Conservation (phyloP, 129 eudicot genomes). For the Dittrichia graveolens region DNA sequence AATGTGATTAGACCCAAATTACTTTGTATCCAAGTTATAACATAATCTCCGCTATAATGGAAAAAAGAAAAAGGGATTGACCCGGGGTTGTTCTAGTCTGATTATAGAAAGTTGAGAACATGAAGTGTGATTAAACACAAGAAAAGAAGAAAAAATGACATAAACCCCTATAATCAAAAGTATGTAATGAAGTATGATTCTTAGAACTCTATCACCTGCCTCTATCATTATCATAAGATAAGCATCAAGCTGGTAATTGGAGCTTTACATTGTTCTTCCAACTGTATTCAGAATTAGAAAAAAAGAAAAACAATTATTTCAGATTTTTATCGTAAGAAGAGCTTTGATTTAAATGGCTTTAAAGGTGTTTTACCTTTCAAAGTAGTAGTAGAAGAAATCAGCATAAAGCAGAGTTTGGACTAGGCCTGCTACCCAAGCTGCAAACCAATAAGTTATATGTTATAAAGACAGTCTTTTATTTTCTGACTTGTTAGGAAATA, state of each 20-base stretch:
- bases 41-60: conserved; percentile 23
- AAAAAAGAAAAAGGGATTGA: neutral
- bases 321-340: neutral
- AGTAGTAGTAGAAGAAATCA: conserved; percentile 98
- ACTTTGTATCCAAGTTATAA: conserved; percentile 17
- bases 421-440: conserved; percentile 95
- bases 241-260: conserved; percentile 81
- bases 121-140: conserved; percentile 12
- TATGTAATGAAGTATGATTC: conserved; percentile 28
- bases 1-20: conserved; percentile 6
- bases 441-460: conserved; percentile 31
- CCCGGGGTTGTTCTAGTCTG: conserved; percentile 6
- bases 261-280: conserved; percentile 97
- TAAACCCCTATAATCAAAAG: conserved; percentile 26
- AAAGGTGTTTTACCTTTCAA: conserved; percentile 64
- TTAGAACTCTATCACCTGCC: conserved; percentile 38
- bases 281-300: conserved; percentile 46
- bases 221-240: conserved; percentile 35
- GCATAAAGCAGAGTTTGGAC: conserved; percentile 93
- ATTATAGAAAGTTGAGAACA: conserved; percentile 26
- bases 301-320: conserved; percentile 2
- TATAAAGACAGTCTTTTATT: neutral
- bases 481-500: neutral
- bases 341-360: neutral
- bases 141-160: conserved; percentile 25